Evolutionary conservation across 148 eudicot genomes (phyloP).

Genomic region (Silene latifolia): DNA sequence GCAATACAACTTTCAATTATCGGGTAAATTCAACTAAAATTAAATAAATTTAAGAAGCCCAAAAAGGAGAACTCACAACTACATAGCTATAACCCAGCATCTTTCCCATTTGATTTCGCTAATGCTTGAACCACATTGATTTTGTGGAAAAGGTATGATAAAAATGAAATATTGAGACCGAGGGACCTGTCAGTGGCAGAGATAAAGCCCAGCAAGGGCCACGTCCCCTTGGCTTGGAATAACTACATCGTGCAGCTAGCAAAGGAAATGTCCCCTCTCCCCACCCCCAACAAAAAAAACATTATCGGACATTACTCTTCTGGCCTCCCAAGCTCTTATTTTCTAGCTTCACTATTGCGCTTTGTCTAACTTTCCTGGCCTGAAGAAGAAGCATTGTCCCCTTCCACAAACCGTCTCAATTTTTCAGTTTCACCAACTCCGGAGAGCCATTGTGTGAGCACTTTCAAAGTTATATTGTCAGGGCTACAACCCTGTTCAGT

Average conservation of each 20-base stretch:
- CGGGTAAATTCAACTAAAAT: background rate
- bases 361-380: conserved; percentile 11
- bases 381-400: conserved; percentile 35
- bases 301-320: too few species aligned
- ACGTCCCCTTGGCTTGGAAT: background rate
- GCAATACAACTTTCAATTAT: background rate
- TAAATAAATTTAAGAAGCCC: background rate
- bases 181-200: too few species aligned
- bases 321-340: background rate
- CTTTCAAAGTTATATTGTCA: conserved; percentile 69
- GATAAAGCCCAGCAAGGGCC: too few species aligned
- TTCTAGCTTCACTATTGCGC: background rate
- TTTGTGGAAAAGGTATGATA: background rate
- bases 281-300: too few species aligned
- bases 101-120: background rate
- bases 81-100: background rate
- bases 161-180: too few species aligned
- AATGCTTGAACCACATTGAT: background rate
- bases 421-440: conserved; percentile 61
- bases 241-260: too few species aligned
- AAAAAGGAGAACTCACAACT: background rate
- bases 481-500: conserved; percentile 57
- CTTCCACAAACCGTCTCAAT: conserved; percentile 50
- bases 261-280: too few species aligned
- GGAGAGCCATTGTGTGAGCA: conserved; percentile 73